These are phyloP conservation scores for Diplocarpon mali DNA, from an alignment of 2,329 filamentous ascomycete genomes.

Conservation along the genomic window DNA sequence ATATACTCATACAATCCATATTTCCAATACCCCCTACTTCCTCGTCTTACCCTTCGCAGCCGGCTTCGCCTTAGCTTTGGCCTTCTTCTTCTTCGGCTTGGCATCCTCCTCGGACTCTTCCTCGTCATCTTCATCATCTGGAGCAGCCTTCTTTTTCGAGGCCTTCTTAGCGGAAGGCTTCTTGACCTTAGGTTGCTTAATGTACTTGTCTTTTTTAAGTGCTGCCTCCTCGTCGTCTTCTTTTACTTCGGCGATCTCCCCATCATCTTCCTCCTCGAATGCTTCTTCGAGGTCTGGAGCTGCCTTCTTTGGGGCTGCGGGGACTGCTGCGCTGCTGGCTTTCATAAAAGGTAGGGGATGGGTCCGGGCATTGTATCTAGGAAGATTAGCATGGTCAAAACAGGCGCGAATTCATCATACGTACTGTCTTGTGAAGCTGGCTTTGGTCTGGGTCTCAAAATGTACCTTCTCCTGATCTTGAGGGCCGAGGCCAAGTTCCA, in stretches of 20 bases:
- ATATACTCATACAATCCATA: neutral
- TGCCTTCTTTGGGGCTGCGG: constrained; percentile 60
- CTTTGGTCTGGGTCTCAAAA: constrained; percentile 76
- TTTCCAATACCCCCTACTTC: constrained; percentile 9
- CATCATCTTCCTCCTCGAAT: constrained; percentile 74
- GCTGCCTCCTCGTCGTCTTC: constrained; percentile 66
- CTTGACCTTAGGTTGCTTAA: constrained; percentile 79
- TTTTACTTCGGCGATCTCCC: constrained; percentile 35
- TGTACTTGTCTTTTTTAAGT: constrained; percentile 89
- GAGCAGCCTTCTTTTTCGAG: constrained; percentile 27
- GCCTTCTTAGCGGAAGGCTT: constrained; percentile 40
- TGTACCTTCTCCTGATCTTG: constrained; percentile 67
- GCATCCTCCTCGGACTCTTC: constrained; percentile 18
- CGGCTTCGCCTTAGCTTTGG: constrained; percentile 16
- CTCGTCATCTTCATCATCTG: constrained; percentile 18
- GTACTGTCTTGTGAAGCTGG: constrained; percentile 79
- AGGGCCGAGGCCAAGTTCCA: constrained; percentile 80
- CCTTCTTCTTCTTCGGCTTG: constrained; percentile 21
- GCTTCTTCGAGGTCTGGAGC: constrained; percentile 93
- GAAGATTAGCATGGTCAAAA: neutral
- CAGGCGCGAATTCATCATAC: constrained; percentile 29
- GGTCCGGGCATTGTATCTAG: constrained; percentile 71
- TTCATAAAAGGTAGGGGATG: constrained; percentile 97
- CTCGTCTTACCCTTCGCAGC: constrained; percentile 22
- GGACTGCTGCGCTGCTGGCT: constrained; percentile 62